phyloP scores from a whole-genome alignment of 179 eudicot species.

The Spinacia oleracea region DNA sequence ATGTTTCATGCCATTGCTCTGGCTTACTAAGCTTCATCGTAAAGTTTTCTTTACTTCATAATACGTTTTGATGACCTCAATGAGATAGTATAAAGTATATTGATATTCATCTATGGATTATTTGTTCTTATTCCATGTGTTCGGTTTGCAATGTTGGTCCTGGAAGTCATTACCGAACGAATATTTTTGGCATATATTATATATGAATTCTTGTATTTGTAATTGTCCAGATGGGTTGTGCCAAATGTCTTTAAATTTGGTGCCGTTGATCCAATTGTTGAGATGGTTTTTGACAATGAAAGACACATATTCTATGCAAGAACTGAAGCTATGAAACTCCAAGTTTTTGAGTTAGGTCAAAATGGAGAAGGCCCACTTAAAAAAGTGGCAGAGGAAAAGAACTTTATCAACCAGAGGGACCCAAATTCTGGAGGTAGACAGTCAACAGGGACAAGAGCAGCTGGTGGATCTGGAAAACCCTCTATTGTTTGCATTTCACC shows the following conservation, averaged over 20 bases:
- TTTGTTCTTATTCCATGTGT: background rate
- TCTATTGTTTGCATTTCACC: slow-evolving; percentile 86
- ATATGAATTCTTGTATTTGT: slow-evolving; percentile 20
- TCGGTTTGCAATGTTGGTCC: slow-evolving; percentile 1
- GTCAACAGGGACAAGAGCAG: slow-evolving; percentile 61
- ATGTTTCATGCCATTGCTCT: slow-evolving; percentile 13
- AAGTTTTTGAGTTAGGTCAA: slow-evolving; percentile 73
- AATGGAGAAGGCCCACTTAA: slow-evolving; percentile 81
- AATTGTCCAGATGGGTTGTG: slow-evolving; percentile 83
- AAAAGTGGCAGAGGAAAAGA: slow-evolving; percentile 89
- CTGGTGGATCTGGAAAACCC: slow-evolving; percentile 65
- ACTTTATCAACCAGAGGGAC: slow-evolving; percentile 78
- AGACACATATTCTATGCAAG: slow-evolving; percentile 90
- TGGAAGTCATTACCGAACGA: background rate
- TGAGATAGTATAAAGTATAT: background rate
- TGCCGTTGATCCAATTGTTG: slow-evolving; percentile 90
- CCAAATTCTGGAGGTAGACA: slow-evolving; percentile 66
- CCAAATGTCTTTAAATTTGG: slow-evolving; percentile 98
- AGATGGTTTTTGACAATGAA: slow-evolving; percentile 95
- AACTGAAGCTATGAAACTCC: slow-evolving; percentile 93
- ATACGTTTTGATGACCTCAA: background rate
- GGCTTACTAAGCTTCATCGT: background rate
- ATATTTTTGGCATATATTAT: too few species aligned
- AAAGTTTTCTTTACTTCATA: background rate
- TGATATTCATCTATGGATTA: background rate